Evolutionary conservation across 441 rosid species (phyloP).

Genomic region (Manihot esculenta): DNA sequence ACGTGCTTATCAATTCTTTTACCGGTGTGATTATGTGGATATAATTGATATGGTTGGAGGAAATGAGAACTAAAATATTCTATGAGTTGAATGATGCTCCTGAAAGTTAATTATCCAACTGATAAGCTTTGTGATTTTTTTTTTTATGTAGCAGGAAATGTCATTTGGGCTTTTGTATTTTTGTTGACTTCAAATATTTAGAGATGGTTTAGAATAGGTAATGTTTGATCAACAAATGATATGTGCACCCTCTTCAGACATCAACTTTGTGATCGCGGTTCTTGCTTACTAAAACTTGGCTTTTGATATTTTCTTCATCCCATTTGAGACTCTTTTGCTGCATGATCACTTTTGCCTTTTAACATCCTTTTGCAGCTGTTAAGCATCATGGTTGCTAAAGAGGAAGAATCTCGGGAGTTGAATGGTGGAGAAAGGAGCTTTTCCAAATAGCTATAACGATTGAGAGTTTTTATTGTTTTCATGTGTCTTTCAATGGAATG

Average conservation of each 20-base stretch:
- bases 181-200: not conserved
- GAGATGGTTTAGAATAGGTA: not conserved
- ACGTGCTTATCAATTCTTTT: not conserved
- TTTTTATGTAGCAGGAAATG: not conserved
- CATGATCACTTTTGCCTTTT: not conserved
- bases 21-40: not conserved
- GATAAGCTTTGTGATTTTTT: not conserved
- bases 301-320: not conserved
- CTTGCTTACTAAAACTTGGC: not conserved
- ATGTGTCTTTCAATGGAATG: not conserved
- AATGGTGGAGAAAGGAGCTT: not conserved
- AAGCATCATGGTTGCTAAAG: not conserved
- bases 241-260: not conserved
- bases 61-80: not conserved
- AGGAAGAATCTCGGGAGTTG: not conserved
- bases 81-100: not conserved
- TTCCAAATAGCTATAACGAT: not conserved
- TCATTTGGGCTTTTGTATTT: not conserved
- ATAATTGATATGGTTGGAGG: not conserved
- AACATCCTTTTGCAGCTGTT: not conserved
- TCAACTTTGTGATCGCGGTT: not conserved
- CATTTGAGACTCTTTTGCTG: not conserved
- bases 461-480: slow-evolving; percentile 5
- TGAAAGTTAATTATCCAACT: not conserved
- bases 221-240: not conserved